Conservation (phyloP, 2,329 filamentous ascomycete species). For the Botryotinia narcissicola region DNA sequence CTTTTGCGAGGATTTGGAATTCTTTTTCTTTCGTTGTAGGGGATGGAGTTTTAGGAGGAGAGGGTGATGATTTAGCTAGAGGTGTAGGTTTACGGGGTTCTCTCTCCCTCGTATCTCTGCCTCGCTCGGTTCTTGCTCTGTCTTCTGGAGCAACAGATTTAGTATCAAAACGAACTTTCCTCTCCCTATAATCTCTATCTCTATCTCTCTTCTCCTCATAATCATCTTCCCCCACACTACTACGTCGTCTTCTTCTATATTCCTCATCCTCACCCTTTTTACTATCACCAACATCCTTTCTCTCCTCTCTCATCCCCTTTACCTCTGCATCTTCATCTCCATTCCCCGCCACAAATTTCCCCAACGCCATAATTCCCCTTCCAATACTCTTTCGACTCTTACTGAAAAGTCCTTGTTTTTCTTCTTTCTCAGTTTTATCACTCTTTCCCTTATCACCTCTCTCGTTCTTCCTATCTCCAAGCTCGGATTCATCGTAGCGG, state of each 20-base stretch:
- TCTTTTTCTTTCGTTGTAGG: not conserved
- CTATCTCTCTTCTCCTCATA: not conserved
- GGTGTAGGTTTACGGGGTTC: not conserved
- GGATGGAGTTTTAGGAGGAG: not conserved
- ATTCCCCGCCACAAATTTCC: no score
- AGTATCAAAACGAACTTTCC: not conserved
- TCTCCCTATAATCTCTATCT: not conserved
- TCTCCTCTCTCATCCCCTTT: not conserved
- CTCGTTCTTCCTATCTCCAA: not conserved
- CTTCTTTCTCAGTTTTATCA: not conserved
- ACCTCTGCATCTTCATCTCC: no score
- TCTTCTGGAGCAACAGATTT: no score
- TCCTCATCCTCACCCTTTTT: not conserved
- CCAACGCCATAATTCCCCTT: not conserved
- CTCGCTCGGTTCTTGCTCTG: not conserved
- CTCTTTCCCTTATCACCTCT: not conserved
- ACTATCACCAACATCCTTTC: not conserved
- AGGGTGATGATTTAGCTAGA: not conserved
- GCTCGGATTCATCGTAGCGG: not conserved
- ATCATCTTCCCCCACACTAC: not conserved
- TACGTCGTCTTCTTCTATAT: not conserved
- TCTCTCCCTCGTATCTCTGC: not conserved
- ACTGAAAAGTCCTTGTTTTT: not conserved
- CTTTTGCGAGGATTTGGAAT: not conserved
- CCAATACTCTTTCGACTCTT: slow-evolving; percentile 13